A percentile compares a stretch with the other conserved stretches of the same genome.
These are phyloP conservation scores for Terfezia boudieri DNA, from an alignment of 495 filamentous ascomycete genomes.

Conservation along the genomic window DNA sequence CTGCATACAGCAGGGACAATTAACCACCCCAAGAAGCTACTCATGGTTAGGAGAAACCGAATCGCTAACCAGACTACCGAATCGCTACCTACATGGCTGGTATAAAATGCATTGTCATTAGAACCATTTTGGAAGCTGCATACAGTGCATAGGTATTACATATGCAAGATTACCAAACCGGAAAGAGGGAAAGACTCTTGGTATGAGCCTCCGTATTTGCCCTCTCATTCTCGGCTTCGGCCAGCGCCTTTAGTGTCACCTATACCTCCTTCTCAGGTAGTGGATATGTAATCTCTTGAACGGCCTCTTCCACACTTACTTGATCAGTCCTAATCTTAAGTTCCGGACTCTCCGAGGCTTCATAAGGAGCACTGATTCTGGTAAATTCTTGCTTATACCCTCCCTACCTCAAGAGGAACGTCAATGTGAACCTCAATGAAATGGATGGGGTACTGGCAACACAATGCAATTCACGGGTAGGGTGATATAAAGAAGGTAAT, in stretches of 20 bases:
- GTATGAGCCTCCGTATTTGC: too few species aligned
- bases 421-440: conserved; percentile 92
- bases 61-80: too few species aligned
- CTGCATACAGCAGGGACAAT: too few species aligned
- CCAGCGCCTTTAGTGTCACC: conserved; percentile 26
- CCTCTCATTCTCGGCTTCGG: too few species aligned
- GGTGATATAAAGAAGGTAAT: conserved; percentile 95
- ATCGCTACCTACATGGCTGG: too few species aligned
- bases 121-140: too few species aligned
- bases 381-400: conserved; percentile 90
- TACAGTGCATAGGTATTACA: too few species aligned
- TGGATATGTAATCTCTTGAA: conserved; percentile 59
- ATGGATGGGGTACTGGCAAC: conserved; percentile 35
- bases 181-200: too few species aligned
- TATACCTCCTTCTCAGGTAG: conserved; percentile 43
- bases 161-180: too few species aligned
- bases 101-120: too few species aligned
- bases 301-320: conserved; percentile 62
- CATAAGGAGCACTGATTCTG: conserved; percentile 77
- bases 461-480: conserved; percentile 60
- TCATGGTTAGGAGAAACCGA: too few species aligned
- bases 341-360: conserved; percentile 69
- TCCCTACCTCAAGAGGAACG: conserved; percentile 59
- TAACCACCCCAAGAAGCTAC: too few species aligned
- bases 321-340: conserved; percentile 59